These are phyloP conservation scores for Vitis labrusca DNA, from an alignment of 164 flowering plant species.

Conservation along the genomic window DNA sequence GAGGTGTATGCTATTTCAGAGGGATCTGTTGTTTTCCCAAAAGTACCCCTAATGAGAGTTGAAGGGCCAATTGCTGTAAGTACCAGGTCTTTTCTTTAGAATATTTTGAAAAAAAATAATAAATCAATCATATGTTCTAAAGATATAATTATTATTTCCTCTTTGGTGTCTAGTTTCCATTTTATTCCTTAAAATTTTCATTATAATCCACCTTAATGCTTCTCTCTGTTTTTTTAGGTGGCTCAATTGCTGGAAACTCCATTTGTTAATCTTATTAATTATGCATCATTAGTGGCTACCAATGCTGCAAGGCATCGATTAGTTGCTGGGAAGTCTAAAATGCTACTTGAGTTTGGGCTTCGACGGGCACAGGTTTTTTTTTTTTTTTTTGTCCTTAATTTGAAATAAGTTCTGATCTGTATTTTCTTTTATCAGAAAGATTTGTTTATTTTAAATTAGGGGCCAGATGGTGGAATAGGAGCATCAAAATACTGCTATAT, in stretches of 20 bases:
- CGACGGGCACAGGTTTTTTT: conserved; percentile 87
- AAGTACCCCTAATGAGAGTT: conserved; percentile 85
- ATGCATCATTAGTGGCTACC: conserved; percentile 92
- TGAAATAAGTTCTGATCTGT: conserved; percentile 1
- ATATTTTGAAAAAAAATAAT: too few species aligned
- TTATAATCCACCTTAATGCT: conserved; percentile 5
- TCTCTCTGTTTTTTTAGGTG: conserved; percentile 44
- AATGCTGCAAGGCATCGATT: conserved; percentile 98
- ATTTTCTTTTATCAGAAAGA: conserved; percentile 8
- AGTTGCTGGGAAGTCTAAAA: conserved; percentile 92
- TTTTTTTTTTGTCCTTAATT: conserved; percentile 5
- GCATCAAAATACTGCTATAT: conserved; percentile 93
- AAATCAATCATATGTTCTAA: background rate
- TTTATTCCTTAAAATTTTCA: background rate
- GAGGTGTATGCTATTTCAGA: conserved; percentile 87
- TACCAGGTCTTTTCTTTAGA: conserved; percentile 5
- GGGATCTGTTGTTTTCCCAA: conserved; percentile 94
- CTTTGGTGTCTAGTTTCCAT: background rate
- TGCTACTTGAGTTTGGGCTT: conserved; percentile 93
- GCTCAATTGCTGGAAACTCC: conserved; percentile 94
- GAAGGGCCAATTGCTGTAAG: conserved; percentile 96
- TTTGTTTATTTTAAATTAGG: conserved; percentile 43
- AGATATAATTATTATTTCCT: background rate
- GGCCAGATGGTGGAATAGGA: conserved; percentile 96
- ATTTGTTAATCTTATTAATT: conserved; percentile 84